Base-by-base conservation (phyloP, 768 basidiomycete species). In the Chalciporus piperatus region DNA sequence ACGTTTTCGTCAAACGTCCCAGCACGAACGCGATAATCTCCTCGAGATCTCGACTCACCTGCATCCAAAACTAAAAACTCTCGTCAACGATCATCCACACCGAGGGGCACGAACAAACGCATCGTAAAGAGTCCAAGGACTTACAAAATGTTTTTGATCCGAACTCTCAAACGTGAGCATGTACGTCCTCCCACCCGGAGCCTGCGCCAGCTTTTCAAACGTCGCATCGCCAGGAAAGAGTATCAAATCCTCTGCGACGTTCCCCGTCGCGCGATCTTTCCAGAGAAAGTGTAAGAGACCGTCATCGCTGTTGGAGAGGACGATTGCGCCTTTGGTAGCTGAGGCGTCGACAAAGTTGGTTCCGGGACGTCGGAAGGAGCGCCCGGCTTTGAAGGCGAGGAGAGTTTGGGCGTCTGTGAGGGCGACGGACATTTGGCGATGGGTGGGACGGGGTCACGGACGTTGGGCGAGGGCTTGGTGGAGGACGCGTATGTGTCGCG, bases 101-200 rank as follows among this genome's bases (percentile, higher is more conserved):
- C n/a, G 14, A 37, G 25, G 22, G 13, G 7, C 3, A n/a, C n/a
- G n/a, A n/a, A n/a, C n/a, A n/a, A n/a, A n/a, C n/a, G n/a, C n/a
- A n/a, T 4, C 20, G 35, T 4, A 1, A 30, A 14, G 48, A 25
- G 33, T 3, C 7, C 25, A n/a, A n/a, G 22, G 16, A 76, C 84
- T 69, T 63, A 95, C 93, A 68, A 97, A 96, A 68, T 94, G 89
- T 55, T 84, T 82, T 64, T 92, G 89, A 65, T 92, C 81, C 13
- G 92, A 95, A 19, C 89, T 92, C 0, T 87, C 85, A 74, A 97
- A 96, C 70, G 89, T 92, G 67, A 96, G 85, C 55, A 95, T 89
- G 59, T 89, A 92, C 5, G 87, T 83, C 54, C 92, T 76, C 6
- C 88, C 90, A 28, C 74, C 74, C 0, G 72, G 63, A 10, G 86